Conservation (phyloP, 2,329 filamentous ascomycete species). For the Monosporascus sp. region DNA sequence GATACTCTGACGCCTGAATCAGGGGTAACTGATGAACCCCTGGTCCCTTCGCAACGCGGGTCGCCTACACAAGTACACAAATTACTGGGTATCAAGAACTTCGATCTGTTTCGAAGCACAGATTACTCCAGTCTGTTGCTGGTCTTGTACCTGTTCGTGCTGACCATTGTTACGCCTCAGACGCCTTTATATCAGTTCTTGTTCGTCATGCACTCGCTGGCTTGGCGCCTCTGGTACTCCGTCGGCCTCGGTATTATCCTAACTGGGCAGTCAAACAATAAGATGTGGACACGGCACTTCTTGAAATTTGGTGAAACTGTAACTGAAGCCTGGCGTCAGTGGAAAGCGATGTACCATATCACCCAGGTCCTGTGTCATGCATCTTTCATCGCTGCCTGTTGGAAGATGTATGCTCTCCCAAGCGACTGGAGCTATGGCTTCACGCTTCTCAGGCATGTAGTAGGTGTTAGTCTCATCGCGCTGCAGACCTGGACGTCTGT, state of each 20-base stretch:
- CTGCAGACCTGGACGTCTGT: slow-evolving; percentile 89
- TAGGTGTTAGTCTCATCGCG: slow-evolving; percentile 74
- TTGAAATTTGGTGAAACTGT: slow-evolving; percentile 91
- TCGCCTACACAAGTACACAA: slow-evolving; percentile 70
- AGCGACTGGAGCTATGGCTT: slow-evolving; percentile 83
- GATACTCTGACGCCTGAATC: slow-evolving; percentile 9
- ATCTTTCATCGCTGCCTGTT: slow-evolving; percentile 84
- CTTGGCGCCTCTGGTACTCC: slow-evolving; percentile 90
- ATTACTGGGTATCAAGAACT: slow-evolving; percentile 73
- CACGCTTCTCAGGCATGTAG: slow-evolving; percentile 77
- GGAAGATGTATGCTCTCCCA: slow-evolving; percentile 93
- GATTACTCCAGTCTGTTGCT: slow-evolving; percentile 77
- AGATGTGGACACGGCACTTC: slow-evolving; percentile 95
- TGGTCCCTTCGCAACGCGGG: slow-evolving; percentile 22
- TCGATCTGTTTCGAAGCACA: slow-evolving; percentile 82
- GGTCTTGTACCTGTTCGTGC: slow-evolving; percentile 65
- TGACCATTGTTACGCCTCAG: slow-evolving; percentile 72
- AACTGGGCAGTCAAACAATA: slow-evolving; percentile 78
- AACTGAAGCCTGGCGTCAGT: slow-evolving; percentile 92
- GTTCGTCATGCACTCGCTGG: slow-evolving; percentile 73
- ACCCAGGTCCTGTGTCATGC: slow-evolving; percentile 86
- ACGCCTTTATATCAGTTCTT: slow-evolving; percentile 69
- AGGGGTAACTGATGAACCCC: slow-evolving; percentile 13
- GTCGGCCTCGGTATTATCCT: slow-evolving; percentile 82
- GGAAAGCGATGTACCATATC: slow-evolving; percentile 93